Evolutionary conservation across 805 yeast genomes (phyloP), one percentile per base, ranked within the genome.

Genomic region (Clavispora fructus): DNA sequence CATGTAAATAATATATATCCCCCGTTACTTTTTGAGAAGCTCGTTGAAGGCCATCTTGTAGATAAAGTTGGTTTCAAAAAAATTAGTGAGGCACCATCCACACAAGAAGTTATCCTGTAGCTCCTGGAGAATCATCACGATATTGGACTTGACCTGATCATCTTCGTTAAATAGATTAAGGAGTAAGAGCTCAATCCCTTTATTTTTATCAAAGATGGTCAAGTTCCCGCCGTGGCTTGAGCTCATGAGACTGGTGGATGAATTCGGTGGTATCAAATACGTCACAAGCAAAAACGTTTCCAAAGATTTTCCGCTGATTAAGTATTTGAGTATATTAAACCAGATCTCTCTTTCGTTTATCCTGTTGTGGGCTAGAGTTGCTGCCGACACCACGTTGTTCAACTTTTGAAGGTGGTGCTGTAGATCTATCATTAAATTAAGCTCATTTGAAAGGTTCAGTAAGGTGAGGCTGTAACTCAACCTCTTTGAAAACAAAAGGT

Each of bases 41-140:
- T 71, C 75, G 6, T 62, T 57, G 43, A 61, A 69, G 1, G 75
- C 76, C 48, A 71, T 52, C 46, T 69, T 71, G 47, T 71, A 71
- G 40, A 71, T 61, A 53, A 60, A 47, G 49, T 71, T 72, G 13
- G 69, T 59, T 51, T 63, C 60, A 46, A 71, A 54, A 45, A 61
- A 69, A 40, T 62, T 67, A 19, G 58, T 59, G 35, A 71, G 56
- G 53, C 75, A 71, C 77, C 77, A 72, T 7, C 74, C 75, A 50
- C 76, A 71, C 25, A 72, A 54, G 42, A 65, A 66, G 56, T 71
- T 70, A 39, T 71, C 75, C 47, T 63, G 71, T 23, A 72, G 58
- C 55, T 72, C 76, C 47, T 70, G 74, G 39, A 72, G 46, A 17
- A 72, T 72, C 72, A 68, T 67, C 23, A 69, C 61, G 9, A 72